phyloP scores from a whole-genome alignment of 169 alveolate genomes.

The Plasmodium cynomolgi region DNA sequence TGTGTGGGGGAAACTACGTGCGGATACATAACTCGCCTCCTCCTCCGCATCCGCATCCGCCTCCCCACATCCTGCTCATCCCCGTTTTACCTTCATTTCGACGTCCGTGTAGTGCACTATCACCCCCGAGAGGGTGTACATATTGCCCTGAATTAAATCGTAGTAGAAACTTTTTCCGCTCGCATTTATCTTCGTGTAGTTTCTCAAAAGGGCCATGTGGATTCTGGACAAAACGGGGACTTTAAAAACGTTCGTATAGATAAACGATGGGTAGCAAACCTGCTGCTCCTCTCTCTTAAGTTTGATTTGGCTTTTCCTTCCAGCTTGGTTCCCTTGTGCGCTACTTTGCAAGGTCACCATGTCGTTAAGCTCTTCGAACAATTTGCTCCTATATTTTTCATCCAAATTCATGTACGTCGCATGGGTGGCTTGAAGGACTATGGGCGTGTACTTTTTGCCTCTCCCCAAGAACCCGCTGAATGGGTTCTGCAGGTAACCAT shows the following conservation, averaged over 20 bases:
- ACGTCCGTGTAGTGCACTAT: slow-evolving; percentile 63
- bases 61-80: neutral
- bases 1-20: neutral
- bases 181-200: slow-evolving; percentile 2
- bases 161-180: slow-evolving; percentile 4
- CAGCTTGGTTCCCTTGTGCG: neutral
- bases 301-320: neutral
- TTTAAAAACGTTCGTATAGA: slow-evolving; percentile 57
- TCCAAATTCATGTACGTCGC: slow-evolving; percentile 62
- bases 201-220: slow-evolving; percentile 31
- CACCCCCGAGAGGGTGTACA: slow-evolving; percentile 47
- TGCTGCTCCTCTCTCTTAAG: neutral
- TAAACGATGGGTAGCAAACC: slow-evolving; percentile 46
- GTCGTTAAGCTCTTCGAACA: slow-evolving; percentile 38
- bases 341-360: slow-evolving; percentile 1
- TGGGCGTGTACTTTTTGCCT: slow-evolving; percentile 30
- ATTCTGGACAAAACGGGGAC: slow-evolving; percentile 51
- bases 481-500: slow-evolving; percentile 9
- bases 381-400: slow-evolving; percentile 31
- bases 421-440: slow-evolving; percentile 47
- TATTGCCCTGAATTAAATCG: slow-evolving; percentile 63
- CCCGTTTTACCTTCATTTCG: slow-evolving; percentile 32
- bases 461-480: neutral
- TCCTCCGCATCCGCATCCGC: neutral
- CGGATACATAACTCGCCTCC: neutral